Evolutionary conservation across 148 eudicot genomes (phyloP), one percentile per base, ranked within the genome.

Genomic region (Chenopodium quinoa): DNA sequence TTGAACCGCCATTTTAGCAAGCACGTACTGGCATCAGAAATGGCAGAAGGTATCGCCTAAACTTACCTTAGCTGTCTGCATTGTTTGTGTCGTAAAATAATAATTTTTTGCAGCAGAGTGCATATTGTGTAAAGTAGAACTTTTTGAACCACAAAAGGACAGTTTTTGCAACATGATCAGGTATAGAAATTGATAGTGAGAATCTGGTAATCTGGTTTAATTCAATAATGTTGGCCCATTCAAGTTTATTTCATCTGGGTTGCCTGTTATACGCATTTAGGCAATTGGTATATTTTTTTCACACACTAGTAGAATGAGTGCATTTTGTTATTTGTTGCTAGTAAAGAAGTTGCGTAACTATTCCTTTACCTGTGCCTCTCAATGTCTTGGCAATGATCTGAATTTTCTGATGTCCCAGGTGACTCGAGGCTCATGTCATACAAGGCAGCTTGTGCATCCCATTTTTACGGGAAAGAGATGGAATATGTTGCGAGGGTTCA

Each of bases 381-480:
- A 13, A 50, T 2, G 16, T 50, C 14, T 50, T 50, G 11, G 66
- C 66, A 20, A 22, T 62, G 66, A 56, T 19, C 25, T 62, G 27
- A 22, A 37, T 32, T 46, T 79, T 73, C 9, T 67, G 62, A 46
- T 60, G 71, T 22, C 47, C 7, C 94, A 95, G 98, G 97, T 83
- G 90, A 92, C 64, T 80, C 82, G 88, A 75, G 85, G 84, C 90
- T 93, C 22, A 79, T 95, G 81, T 79, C 91, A 20, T 89, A 84
- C 91, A 95, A 95, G 88, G 98, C 97, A 66, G 92, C 97, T 44
- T 89, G 86, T 62, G 98, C 97, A 29, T 81, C 90, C 32, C 90
- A 90, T 86, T 83, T 95, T 3, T 95, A 92, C 75, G 97, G 98
- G 70, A 80, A 73, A 4, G 86, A 87, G 40, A 83, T 93, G 67